phyloP scores from a whole-genome alignment of 768 basidiomycete species.

The Lentinula guzmanii region DNA sequence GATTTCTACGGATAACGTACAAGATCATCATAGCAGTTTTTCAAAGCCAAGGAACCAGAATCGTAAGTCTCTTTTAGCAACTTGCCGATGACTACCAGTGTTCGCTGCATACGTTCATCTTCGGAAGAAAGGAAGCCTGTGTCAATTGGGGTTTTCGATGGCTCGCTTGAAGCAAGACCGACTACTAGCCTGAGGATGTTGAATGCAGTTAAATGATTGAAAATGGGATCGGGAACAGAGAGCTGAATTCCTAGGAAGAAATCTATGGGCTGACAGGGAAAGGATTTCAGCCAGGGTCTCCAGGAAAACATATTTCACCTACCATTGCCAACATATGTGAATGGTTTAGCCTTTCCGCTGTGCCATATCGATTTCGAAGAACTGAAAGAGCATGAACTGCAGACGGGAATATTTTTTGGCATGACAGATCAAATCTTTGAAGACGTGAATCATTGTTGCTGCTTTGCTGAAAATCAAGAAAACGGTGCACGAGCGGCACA shows the following conservation, averaged over 20 bases:
- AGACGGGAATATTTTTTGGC: not conserved
- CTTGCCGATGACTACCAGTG: not conserved
- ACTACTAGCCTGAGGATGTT: conserved; percentile 13
- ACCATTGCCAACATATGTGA: conserved; percentile 39
- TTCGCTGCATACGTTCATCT: not conserved
- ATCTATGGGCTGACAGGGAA: conserved; percentile 41
- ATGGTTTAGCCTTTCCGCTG: conserved; percentile 24
- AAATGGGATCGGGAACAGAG: conserved; percentile 5
- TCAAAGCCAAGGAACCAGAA: not conserved
- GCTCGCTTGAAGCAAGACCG: not conserved
- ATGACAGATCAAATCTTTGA: not conserved
- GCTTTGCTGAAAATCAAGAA: conserved; percentile 10
- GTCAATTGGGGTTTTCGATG: not conserved
- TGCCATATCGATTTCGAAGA: conserved; percentile 14
- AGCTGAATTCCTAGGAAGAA: conserved; percentile 38
- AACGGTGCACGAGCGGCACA: conserved; percentile 5
- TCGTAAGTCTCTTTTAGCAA: not conserved
- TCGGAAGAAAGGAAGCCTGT: not conserved
- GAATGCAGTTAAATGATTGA: not conserved
- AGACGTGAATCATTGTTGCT: not conserved
- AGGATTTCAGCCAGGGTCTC: conserved; percentile 13
- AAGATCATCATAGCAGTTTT: not conserved
- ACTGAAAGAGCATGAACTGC: conserved; percentile 8
- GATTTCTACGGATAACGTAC: not conserved
- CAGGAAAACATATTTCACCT: conserved; percentile 17